These are phyloP conservation scores for Sporormia fimetaria DNA, from an alignment of 495 filamentous ascomycete species.

Conservation along the genomic window DNA sequence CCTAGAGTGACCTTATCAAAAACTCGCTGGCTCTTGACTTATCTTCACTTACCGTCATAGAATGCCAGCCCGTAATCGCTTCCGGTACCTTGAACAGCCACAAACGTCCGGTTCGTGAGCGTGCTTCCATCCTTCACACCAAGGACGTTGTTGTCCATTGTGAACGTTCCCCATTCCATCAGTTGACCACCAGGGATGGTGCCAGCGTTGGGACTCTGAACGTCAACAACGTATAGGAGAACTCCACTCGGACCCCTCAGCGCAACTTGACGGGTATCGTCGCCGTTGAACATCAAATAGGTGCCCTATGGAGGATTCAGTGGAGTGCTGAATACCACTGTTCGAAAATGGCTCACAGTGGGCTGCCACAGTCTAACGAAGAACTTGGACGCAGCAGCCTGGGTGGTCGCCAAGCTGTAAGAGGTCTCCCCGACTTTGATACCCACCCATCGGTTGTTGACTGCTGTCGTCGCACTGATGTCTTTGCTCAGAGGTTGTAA, in stretches of 20 bases:
- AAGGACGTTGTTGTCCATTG: conserved; percentile 8
- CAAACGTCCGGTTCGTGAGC: conserved; percentile 12
- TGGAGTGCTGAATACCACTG: too few relatives aligned
- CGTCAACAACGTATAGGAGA: conserved; percentile 13
- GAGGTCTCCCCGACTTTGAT: conserved; percentile 7
- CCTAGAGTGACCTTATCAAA: conserved; percentile 3
- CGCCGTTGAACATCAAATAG: conserved; percentile 8
- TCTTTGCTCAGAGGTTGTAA: background rate
- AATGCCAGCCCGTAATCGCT: conserved; percentile 8
- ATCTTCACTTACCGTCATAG: conserved; percentile 14
- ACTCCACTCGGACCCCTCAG: conserved; percentile 7
- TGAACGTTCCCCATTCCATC: conserved; percentile 22
- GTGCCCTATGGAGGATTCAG: too few relatives aligned
- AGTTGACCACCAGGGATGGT: conserved; percentile 13
- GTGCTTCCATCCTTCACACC: conserved; percentile 18
- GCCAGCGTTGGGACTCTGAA: conserved; percentile 4
- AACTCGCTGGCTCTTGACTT: background rate
- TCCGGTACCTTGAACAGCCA: conserved; percentile 7
- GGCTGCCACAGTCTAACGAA: conserved; percentile 7
- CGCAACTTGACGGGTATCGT: conserved; percentile 17
- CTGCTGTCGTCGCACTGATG: conserved; percentile 2
- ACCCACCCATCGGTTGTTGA: conserved; percentile 12
- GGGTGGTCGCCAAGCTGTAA: conserved; percentile 6
- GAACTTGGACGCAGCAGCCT: conserved; percentile 11
- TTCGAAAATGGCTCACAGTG: too few relatives aligned